Evolutionary conservation across 208 protist species (phyloP).

Genomic region (Crithidia thermophila): DNA sequence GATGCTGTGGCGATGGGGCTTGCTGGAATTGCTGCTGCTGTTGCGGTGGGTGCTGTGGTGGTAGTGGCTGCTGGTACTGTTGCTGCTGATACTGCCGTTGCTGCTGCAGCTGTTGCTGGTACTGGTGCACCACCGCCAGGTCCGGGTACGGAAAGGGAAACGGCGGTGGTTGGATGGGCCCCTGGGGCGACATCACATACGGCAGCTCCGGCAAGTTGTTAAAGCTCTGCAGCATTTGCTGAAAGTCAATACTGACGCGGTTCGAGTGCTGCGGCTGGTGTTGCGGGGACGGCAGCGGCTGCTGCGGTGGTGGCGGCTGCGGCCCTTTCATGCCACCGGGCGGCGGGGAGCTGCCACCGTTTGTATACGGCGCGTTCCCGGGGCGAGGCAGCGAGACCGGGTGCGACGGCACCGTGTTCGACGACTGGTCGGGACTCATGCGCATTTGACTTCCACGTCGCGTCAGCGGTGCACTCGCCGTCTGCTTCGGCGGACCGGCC

Average conservation of each 20-base stretch:
- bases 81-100: background rate
- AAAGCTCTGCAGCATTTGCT: constrained; percentile 13
- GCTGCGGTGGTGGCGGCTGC: background rate
- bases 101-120: constrained; percentile 7
- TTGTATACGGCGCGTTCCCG: no score
- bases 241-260: constrained; percentile 10
- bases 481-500: background rate
- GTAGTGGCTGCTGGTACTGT: background rate
- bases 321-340: no score
- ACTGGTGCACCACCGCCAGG: background rate
- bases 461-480: background rate
- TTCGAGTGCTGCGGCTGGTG: background rate
- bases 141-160: constrained; percentile 20
- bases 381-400: no score
- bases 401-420: no score
- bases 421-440: background rate
- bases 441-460: background rate
- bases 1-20: background rate
- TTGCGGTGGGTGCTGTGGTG: background rate
- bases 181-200: constrained; percentile 19
- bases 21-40: no score
- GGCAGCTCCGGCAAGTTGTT: constrained; percentile 19
- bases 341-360: no score
- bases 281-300: background rate
- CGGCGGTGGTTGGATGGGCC: constrained; percentile 11